These are phyloP conservation scores for Dicorynia guianensis DNA, from an alignment of 306 rosid genomes.

Conservation along the genomic window DNA sequence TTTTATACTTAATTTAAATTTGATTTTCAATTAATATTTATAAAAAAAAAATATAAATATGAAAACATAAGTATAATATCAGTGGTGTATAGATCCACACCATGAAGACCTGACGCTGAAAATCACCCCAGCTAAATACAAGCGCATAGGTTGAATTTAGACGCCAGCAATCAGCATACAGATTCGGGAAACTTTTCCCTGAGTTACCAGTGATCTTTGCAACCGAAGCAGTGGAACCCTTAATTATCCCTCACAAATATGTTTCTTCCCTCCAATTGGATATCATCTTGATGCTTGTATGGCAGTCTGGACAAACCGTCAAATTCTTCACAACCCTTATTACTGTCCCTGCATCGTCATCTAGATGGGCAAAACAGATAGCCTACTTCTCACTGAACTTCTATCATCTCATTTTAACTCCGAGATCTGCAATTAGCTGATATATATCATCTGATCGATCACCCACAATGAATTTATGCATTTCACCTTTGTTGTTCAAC, in stretches of 20 bases:
- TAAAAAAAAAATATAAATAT: too few relatives aligned
- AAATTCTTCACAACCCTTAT: constrained; percentile 22
- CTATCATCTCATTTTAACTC: constrained; percentile 54
- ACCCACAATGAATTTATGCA: constrained; percentile 55
- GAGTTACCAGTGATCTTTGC: constrained; percentile 29
- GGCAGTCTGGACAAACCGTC: constrained; percentile 26
- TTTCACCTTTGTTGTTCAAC: constrained; percentile 56
- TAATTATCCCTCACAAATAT: constrained; percentile 35
- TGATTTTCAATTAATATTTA: too few relatives aligned
- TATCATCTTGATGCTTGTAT: constrained; percentile 25
- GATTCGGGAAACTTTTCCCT: neutral
- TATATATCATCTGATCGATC: constrained; percentile 53
- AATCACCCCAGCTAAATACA: too few relatives aligned
- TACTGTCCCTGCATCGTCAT: constrained; percentile 36
- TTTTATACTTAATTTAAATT: too few relatives aligned
- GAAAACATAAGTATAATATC: too few relatives aligned
- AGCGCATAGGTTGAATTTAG: neutral
- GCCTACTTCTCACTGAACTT: constrained; percentile 67
- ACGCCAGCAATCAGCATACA: neutral
- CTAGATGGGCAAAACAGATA: constrained; percentile 55
- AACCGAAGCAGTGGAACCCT: constrained; percentile 31
- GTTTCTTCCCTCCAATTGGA: constrained; percentile 23
- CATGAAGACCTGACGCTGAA: too few relatives aligned
- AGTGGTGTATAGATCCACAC: too few relatives aligned
- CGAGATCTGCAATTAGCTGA: constrained; percentile 41